phyloP scores from a whole-genome alignment of 805 yeast genomes.

The Candida xyloterini region DNA sequence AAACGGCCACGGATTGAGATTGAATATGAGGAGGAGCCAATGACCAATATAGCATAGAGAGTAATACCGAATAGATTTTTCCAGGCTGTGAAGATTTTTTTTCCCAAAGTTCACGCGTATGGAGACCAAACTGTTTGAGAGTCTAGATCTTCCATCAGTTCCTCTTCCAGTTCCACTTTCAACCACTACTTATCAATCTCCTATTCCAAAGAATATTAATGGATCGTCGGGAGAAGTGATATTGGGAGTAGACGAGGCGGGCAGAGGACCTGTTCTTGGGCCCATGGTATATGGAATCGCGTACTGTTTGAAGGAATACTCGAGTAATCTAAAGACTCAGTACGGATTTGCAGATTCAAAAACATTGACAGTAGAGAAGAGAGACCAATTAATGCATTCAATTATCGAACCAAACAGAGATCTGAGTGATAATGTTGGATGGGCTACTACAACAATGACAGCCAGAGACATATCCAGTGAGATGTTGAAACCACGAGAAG shows the following conservation, averaged over 20 bases:
- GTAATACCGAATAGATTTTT: conserved; percentile 3
- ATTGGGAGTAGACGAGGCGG: conserved; percentile 97
- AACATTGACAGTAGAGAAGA: conserved; percentile 66
- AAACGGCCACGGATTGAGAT: conserved; percentile 65
- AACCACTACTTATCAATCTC: conserved; percentile 49
- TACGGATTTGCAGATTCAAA: conserved; percentile 95
- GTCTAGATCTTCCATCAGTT: conserved; percentile 31
- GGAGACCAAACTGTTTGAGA: conserved; percentile 10
- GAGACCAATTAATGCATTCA: conserved; percentile 58
- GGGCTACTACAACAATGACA: conserved; percentile 82
- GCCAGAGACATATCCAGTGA: conserved; percentile 86
- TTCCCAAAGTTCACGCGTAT: conserved; percentile 5
- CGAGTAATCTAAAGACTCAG: conserved; percentile 41
- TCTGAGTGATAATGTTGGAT: conserved; percentile 64
- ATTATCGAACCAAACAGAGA: conserved; percentile 47
- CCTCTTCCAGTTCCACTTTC: conserved; percentile 31
- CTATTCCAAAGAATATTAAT: conserved; percentile 42
- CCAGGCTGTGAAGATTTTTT: conserved; percentile 1
- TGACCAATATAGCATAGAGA: conserved; percentile 28
- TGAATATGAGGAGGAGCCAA: conserved; percentile 61
- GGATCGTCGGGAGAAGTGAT: conserved; percentile 42
- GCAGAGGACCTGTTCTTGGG: conserved; percentile 96
- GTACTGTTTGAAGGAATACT: conserved; percentile 61
- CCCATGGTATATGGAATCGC: conserved; percentile 96
- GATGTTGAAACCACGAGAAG: conserved; percentile 67